Percentiles rank a stretch among this genome's conserved stretches.
Evolutionary conservation across 768 basidiomycete species (phyloP).

Genomic region (Naematelia aurantialba): DNA sequence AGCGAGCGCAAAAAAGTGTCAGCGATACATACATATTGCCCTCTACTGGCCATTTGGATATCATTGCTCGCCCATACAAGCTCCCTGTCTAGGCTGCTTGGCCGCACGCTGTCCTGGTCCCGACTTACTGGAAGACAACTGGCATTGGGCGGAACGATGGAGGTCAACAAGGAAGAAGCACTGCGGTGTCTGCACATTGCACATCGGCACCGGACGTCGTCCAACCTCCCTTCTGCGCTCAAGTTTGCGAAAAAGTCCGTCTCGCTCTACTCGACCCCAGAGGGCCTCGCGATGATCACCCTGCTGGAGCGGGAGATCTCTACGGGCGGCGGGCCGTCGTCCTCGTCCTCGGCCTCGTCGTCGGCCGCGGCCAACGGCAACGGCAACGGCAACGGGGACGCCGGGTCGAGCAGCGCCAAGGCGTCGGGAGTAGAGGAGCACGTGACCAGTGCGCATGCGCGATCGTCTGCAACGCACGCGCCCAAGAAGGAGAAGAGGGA

Average conservation of each 20-base stretch:
- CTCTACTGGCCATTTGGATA: too few relatives aligned
- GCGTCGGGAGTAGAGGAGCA: slow-evolving; percentile 54
- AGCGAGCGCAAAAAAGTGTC: not conserved
- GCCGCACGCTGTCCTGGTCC: too few relatives aligned
- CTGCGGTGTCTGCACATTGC: slow-evolving; percentile 75
- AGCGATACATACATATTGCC: not conserved
- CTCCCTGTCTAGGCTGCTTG: too few relatives aligned
- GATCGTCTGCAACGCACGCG: slow-evolving; percentile 47
- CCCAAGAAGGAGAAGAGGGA: slow-evolving; percentile 62
- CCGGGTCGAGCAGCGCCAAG: slow-evolving; percentile 51
- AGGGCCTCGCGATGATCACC: slow-evolving; percentile 66
- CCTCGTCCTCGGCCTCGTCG: slow-evolving; percentile 52
- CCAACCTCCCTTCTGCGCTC: slow-evolving; percentile 71
- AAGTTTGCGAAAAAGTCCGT: slow-evolving; percentile 89
- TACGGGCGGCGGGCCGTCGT: slow-evolving; percentile 37
- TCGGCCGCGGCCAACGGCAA: slow-evolving; percentile 9
- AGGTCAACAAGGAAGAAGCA: slow-evolving; percentile 79
- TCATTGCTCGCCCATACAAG: too few relatives aligned
- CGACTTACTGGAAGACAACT: too few relatives aligned
- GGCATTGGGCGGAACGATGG: too few relatives aligned
- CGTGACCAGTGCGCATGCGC: slow-evolving; percentile 50
- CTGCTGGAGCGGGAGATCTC: slow-evolving; percentile 61
- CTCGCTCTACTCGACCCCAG: slow-evolving; percentile 71
- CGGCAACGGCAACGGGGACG: too few relatives aligned
- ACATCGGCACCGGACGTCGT: slow-evolving; percentile 65